phyloP scores from a whole-genome alignment of 495 filamentous ascomycete species.

The Penicillium lagena region DNA sequence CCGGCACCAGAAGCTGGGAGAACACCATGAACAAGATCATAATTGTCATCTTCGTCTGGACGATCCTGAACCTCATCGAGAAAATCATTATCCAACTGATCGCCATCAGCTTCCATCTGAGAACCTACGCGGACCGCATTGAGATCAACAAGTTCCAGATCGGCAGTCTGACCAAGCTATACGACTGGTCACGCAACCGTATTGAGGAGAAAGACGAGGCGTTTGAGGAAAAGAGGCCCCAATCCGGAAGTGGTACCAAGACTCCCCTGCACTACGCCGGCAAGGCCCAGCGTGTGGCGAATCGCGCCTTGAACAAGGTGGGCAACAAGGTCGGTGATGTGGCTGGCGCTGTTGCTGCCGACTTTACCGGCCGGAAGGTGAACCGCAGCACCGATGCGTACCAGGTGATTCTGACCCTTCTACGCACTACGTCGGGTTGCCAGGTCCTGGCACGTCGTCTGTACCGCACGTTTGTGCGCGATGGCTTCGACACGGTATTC shows the following conservation, averaged over 20 bases:
- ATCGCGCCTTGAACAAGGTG: conserved; percentile 67
- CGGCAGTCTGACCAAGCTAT: conserved; percentile 72
- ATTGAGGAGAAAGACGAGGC: conserved; percentile 67
- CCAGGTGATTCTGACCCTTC: conserved; percentile 70
- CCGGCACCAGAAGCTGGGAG: conserved; percentile 61
- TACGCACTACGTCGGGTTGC: conserved; percentile 64
- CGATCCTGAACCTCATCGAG: conserved; percentile 76
- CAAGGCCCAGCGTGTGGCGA: conserved; percentile 62
- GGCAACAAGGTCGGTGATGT: conserved; percentile 83
- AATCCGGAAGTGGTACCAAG: conserved; percentile 43
- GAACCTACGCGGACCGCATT: conserved; percentile 89
- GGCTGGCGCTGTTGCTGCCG: conserved; percentile 84
- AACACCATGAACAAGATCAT: conserved; percentile 80
- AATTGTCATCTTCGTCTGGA: conserved; percentile 71
- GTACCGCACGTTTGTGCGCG: conserved; percentile 81
- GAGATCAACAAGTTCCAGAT: conserved; percentile 90
- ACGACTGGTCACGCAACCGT: conserved; percentile 69
- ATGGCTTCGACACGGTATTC: conserved; percentile 67
- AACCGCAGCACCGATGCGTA: conserved; percentile 72
- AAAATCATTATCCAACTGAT: conserved; percentile 96
- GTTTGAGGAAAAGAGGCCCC: conserved; percentile 48
- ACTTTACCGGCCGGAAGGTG: conserved; percentile 81
- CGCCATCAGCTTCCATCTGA: conserved; percentile 83
- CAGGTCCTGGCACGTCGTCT: conserved; percentile 86
- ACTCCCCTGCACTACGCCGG: conserved; percentile 67